A percentile compares a stretch with the other conserved stretches of the same genome.
Conservation (phyloP, 768 basidiomycete genomes). For the Serendipita sp. region DNA sequence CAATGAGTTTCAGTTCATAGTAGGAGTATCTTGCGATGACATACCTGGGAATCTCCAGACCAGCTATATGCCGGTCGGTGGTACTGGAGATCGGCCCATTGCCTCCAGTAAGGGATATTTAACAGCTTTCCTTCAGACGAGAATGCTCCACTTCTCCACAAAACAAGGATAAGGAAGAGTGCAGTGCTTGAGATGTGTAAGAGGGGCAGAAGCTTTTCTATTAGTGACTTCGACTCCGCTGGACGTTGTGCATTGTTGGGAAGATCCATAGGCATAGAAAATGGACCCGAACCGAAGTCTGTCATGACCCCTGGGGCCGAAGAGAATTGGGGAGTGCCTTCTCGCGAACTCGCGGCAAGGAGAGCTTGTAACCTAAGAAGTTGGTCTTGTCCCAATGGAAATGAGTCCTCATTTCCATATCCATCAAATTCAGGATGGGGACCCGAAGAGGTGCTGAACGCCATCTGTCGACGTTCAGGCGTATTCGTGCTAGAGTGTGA, state of each 20-base stretch:
- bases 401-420: too few species aligned
- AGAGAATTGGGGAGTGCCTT: conserved; percentile 1
- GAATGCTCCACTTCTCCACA: conserved; percentile 36
- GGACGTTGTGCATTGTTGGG: background rate
- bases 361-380: background rate
- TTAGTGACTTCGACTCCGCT: conserved; percentile 22
- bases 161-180: conserved; percentile 49
- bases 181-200: conserved; percentile 51
- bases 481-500: too few species aligned
- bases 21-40: conserved; percentile 27
- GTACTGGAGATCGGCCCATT: conserved; percentile 45
- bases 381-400: background rate
- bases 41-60: conserved; percentile 38
- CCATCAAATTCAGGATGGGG: background rate
- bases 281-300: background rate
- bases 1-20: background rate
- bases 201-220: conserved; percentile 49
- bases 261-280: background rate
- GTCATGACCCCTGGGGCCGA: background rate
- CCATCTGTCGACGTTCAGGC: background rate
- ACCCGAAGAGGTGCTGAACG: background rate
- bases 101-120: conserved; percentile 24
- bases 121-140: background rate
- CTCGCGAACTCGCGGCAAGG: background rate
- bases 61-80: conserved; percentile 21